These are phyloP conservation scores for Cyclotella baltica DNA, from an alignment of 108 stramenopile genomes.

Conservation along the genomic window DNA sequence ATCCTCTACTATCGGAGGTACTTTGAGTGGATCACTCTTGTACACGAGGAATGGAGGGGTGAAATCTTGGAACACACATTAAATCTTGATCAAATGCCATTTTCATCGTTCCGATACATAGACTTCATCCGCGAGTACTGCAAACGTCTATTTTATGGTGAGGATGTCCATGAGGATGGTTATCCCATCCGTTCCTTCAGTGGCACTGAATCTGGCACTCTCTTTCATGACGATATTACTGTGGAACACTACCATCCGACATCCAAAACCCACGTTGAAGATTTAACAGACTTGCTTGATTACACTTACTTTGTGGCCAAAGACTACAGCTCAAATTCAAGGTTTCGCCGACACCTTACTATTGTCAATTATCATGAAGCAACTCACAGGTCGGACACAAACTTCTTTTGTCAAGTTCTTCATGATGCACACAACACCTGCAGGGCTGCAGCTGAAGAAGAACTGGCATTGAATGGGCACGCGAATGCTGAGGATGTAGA, in stretches of 20 bases:
- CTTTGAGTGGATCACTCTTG: constrained; percentile 22
- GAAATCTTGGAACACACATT: constrained; percentile 18
- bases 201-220: background rate
- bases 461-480: background rate
- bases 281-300: constrained; percentile 24
- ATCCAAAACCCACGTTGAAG: constrained; percentile 9
- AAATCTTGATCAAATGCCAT: constrained; percentile 1
- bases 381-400: background rate
- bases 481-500: background rate
- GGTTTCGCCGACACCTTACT: constrained; percentile 20
- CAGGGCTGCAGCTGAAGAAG: constrained; percentile 14
- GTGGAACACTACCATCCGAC: constrained; percentile 9
- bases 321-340: constrained; percentile 9
- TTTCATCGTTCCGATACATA: constrained; percentile 12
- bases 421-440: constrained; percentile 28
- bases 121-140: constrained; percentile 22
- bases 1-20: constrained; percentile 20
- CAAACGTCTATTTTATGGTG: constrained; percentile 23
- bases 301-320: constrained; percentile 30
- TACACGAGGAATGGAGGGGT: constrained; percentile 17
- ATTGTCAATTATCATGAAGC: constrained; percentile 27
- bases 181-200: constrained; percentile 8
- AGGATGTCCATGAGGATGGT: constrained; percentile 22
- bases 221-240: background rate
- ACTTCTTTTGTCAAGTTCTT: constrained; percentile 24